Base-by-base conservation (phyloP, 169 alveolate species). In the Eimeria acervulina region DNA sequence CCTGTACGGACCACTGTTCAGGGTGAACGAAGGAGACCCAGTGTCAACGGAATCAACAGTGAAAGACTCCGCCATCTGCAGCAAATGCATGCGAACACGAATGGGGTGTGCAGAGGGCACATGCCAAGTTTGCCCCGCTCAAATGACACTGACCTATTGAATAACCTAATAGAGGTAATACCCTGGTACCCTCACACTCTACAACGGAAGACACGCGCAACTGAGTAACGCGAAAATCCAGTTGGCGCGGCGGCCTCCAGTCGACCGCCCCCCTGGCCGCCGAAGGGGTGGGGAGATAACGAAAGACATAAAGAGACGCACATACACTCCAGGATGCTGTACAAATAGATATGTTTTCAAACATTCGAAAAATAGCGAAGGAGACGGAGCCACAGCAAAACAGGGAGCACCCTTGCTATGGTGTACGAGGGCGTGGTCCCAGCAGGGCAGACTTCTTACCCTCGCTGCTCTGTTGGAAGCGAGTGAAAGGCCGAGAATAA, bases 51-150 rank as follows among this genome's bases (percentile, higher is more conserved):
- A 52, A 61, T n/a, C 36, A 33, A 83, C 91, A 17, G 76, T 52
- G 74, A 83, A 83, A 59, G 47, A 83, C 91, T 83, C 91, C 74
- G 91, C 91, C 91, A 83, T 83, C 91, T 83, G 91, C 91, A 51
- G 42, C 87, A 51, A 51, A 31, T 33, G 91, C 91, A 83, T 83
- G 91, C 91, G 66, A 59, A 52, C 91, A 83, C 76, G 7, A 83
- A 51, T 19, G 51, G 42, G 61, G 70, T 47, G 90, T 10, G 44
- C 51, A 51, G 31, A n/a, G 6, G 70, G 52, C 21, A 21, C 19
- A 52, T 52, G 33, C 36, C 52, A 13, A 6, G 91, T 17, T 51
- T 51, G 74, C 55, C 31, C 13, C 12, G 51, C 19, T 28, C 70
- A 15, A 12, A 38, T 28, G 72, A 55, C 31, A 33, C 4, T 10